These are phyloP conservation scores for Ephemerocybe angulata DNA, from an alignment of 768 basidiomycete species.

Conservation along the genomic window DNA sequence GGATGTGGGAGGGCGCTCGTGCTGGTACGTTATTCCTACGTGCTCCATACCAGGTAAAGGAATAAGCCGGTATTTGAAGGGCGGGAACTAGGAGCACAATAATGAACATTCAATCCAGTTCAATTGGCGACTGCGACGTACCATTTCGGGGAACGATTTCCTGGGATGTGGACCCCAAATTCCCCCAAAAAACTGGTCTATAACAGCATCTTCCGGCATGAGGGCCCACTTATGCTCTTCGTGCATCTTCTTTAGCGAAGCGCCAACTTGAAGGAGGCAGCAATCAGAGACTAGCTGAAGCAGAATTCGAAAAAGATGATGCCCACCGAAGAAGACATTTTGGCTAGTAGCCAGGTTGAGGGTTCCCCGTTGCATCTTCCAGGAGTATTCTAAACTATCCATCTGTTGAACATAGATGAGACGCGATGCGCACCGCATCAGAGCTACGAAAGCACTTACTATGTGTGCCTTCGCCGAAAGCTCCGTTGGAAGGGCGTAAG, in stretches of 20 bases:
- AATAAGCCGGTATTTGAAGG: conserved; percentile 8
- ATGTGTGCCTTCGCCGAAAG: not conserved
- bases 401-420: conserved; percentile 2
- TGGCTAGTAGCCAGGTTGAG: conserved; percentile 11
- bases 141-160: conserved; percentile 4
- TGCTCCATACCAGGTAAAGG: conserved; percentile 8
- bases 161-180: not conserved
- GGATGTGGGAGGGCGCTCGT: not conserved
- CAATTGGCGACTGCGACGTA: not conserved
- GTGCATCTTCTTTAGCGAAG: conserved; percentile 3
- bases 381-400: conserved; percentile 3
- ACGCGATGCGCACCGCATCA: not conserved
- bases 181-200: conserved; percentile 2
- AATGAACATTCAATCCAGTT: conserved; percentile 1
- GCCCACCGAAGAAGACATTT: conserved; percentile 9
- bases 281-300: not conserved
- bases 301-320: too few species aligned
- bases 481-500: conserved; percentile 1
- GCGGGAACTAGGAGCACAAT: conserved; percentile 1
- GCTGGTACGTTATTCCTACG: conserved; percentile 1
- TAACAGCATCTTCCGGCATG: conserved; percentile 1
- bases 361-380: conserved; percentile 8
- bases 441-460: not conserved
- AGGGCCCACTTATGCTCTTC: conserved; percentile 1
- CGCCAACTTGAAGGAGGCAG: conserved; percentile 1